These are phyloP conservation scores for Pseudopyrenochaeta lycopersici DNA, from an alignment of 2,329 filamentous ascomycete species.

Conservation along the genomic window DNA sequence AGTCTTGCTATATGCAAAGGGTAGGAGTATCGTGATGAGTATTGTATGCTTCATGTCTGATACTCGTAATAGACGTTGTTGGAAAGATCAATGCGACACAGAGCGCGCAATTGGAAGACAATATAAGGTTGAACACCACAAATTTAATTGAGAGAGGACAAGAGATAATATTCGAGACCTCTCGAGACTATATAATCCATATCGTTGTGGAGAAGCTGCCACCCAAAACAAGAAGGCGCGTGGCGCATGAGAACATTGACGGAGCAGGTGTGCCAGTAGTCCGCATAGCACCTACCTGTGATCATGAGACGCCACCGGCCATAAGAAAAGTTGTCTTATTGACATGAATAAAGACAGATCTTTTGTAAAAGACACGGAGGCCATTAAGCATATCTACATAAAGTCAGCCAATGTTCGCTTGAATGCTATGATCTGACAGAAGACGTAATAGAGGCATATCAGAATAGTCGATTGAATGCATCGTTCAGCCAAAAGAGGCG, in stretches of 20 bases:
- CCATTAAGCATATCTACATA: conserved; percentile 1
- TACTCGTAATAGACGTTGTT: conserved; percentile 9
- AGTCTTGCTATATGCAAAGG: conserved; percentile 32
- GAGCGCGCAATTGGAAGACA: background rate
- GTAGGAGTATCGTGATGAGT: conserved; percentile 17
- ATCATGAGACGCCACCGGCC: no score
- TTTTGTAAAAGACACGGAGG: background rate
- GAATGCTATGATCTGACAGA: conserved; percentile 2
- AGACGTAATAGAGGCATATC: conserved; percentile 25
- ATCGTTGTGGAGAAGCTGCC: no score
- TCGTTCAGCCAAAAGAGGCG: conserved; percentile 49
- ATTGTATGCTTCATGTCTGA: conserved; percentile 31
- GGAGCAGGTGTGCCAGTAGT: no score
- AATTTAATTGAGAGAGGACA: conserved; percentile 1
- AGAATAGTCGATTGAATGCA: conserved; percentile 51
- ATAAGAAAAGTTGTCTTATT: background rate
- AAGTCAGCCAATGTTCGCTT: conserved; percentile 15
- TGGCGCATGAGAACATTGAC: no score
- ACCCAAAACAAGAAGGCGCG: no score
- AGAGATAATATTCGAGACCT: background rate
- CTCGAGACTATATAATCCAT: no score
- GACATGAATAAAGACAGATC: background rate
- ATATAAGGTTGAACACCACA: background rate
- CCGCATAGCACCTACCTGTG: no score
- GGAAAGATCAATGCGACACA: conserved; percentile 12